Conservation (phyloP, 495 filamentous ascomycete species). For the Neurospora sp. region DNA sequence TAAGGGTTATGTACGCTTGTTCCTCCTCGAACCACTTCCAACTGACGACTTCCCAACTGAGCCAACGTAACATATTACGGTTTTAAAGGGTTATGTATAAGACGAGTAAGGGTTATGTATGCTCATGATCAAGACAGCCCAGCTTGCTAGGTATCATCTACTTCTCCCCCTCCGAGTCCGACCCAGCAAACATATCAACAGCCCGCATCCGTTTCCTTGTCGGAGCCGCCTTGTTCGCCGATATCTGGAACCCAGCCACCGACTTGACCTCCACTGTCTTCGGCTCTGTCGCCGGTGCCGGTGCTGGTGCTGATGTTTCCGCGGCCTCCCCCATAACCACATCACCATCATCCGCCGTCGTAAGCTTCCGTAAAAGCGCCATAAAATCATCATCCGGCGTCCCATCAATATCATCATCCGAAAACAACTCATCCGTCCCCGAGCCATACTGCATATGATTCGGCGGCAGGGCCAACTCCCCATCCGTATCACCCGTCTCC, state of each 20-base stretch:
- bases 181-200: slow-evolving; percentile 88
- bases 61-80: no score
- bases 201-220: slow-evolving; percentile 59
- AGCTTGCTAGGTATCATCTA: background rate
- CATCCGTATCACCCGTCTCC: slow-evolving; percentile 28
- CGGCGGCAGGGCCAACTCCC: slow-evolving; percentile 10
- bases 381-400: slow-evolving; percentile 17
- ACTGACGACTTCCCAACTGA: no score
- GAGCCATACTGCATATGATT: slow-evolving; percentile 15
- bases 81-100: no score
- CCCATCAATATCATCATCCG: slow-evolving; percentile 19
- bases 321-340: slow-evolving; percentile 7
- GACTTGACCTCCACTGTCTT: slow-evolving; percentile 7
- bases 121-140: background rate
- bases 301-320: slow-evolving; percentile 13
- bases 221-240: slow-evolving; percentile 17
- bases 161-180: slow-evolving; percentile 32
- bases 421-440: slow-evolving; percentile 14
- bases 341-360: slow-evolving; percentile 2
- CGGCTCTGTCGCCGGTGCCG: slow-evolving; percentile 8
- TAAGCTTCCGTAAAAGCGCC: slow-evolving; percentile 7
- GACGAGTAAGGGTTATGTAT: background rate
- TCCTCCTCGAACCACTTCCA: no score
- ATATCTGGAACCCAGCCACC: slow-evolving; percentile 18
- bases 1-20: background rate